Base-by-base conservation (phyloP, 2,329 filamentous ascomycete genomes). In the Cladosporium sp. region DNA sequence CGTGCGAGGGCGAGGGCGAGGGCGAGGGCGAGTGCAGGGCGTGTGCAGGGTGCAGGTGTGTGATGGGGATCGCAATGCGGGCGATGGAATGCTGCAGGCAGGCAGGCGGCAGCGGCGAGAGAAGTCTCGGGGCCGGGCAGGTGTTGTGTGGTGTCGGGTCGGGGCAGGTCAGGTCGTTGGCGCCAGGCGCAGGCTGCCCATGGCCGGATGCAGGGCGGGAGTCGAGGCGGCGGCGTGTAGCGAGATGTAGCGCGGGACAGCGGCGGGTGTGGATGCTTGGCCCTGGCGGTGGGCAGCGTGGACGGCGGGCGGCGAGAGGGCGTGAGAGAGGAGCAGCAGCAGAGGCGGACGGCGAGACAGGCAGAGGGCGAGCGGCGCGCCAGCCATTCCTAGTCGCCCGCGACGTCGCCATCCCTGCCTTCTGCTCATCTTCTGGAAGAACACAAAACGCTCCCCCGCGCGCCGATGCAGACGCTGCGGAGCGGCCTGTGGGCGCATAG, bases 11-110 rank as follows among this genome's bases (percentile, higher is more conserved):
- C n/a, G 9, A 37, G 8, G 38, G 31, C 33, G 8, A 31, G 14
- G 37, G 22, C 38, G 44, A 37, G 18, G 18, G 13, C 11, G 19
- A 13, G 19, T 14, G 14, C 16, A 14, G 16, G 33, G 18, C 31
- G 34, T 11, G n/a, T 11, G 34, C 34, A n/a, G 34, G 16, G n/a
- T n/a, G 35, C n/a, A 14, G 28, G 35, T 43, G 48, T 50, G 48
- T 50, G 43, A 18, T 50, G 48, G 38, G 37, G 46, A 50, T 50
- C 14, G 48, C 48, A 43, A 37, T 43, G 40, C 38, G 9, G 46
- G 35, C n/a, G 40, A 14, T 50, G 48, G 48, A 50, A 50, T 50
- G 48, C 40, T 35, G n/a, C 9, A 35, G 4, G 34, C 10, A 35
- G 34, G 34, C 10, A 35, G n/a, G n/a, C 16, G 16, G 16, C 16